These are phyloP conservation scores for Xylaria sp. DNA, from an alignment of 2,329 filamentous ascomycete species.

Conservation along the genomic window DNA sequence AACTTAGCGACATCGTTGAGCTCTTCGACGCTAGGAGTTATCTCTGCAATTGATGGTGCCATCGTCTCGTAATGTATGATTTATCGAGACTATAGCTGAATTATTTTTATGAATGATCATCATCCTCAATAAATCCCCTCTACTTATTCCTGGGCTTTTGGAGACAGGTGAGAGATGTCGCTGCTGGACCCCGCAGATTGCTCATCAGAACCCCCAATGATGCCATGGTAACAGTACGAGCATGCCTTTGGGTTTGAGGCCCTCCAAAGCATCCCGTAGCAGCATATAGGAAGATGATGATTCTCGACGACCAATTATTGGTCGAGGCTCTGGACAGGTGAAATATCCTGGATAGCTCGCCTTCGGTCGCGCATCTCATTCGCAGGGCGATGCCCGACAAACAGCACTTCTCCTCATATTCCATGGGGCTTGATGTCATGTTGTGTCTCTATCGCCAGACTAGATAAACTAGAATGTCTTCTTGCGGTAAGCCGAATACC, in stretches of 20 bases:
- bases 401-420: no score
- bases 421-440: neutral
- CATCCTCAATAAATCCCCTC: conserved; percentile 3
- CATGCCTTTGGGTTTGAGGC: neutral
- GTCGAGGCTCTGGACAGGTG: conserved; percentile 2
- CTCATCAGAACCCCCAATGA: conserved; percentile 37
- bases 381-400: conserved; percentile 3
- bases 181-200: conserved; percentile 37
- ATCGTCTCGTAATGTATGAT: conserved; percentile 32
- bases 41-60: conserved; percentile 45
- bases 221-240: conserved; percentile 31
- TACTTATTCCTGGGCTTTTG: neutral
- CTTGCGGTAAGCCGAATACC: neutral
- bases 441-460: neutral
- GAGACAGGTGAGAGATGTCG: neutral
- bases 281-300: neutral
- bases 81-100: neutral
- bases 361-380: conserved; percentile 19
- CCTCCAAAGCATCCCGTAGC: neutral
- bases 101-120: neutral
- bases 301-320: conserved; percentile 10
- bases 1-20: conserved; percentile 39
- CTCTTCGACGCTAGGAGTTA: conserved; percentile 40
- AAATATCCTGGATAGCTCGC: conserved; percentile 30
- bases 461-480: neutral